Percentiles rank a stretch among this genome's conserved stretches.
phyloP scores from a whole-genome alignment of 2,329 filamentous ascomycete genomes.

The Aureobasidium sp. region DNA sequence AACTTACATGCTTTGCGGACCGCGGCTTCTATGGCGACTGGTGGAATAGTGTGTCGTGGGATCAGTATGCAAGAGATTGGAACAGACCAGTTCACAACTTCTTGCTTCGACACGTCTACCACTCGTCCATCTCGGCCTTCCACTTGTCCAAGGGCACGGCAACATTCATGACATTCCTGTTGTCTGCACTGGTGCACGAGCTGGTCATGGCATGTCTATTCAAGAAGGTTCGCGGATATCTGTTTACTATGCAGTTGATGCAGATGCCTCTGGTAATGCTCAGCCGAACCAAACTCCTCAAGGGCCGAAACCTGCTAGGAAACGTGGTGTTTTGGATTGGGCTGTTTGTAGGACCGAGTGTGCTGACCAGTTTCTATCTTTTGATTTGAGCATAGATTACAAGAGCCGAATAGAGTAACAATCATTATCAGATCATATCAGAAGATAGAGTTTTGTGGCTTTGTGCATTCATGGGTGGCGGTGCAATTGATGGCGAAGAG shows the following conservation, averaged over 20 bases:
- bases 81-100: constrained; percentile 86
- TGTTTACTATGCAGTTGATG: constrained; percentile 77
- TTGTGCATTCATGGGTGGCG: constrained; percentile 6
- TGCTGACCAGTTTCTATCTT: constrained; percentile 60
- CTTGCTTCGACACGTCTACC: constrained; percentile 81
- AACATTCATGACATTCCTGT: constrained; percentile 79
- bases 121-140: constrained; percentile 78
- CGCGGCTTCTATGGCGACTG: constrained; percentile 69
- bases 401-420: not conserved
- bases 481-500: not conserved
- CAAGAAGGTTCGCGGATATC: constrained; percentile 78
- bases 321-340: constrained; percentile 84
- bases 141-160: constrained; percentile 75
- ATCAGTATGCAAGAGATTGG: constrained; percentile 85
- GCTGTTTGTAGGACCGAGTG: constrained; percentile 79
- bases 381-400: constrained; percentile 39
- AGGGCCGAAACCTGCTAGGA: constrained; percentile 67
- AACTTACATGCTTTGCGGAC: constrained; percentile 81
- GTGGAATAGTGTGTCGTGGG: constrained; percentile 67
- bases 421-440: not conserved
- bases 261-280: constrained; percentile 77
- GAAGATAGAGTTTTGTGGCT: not conserved
- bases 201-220: constrained; percentile 85
- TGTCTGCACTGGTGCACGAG: constrained; percentile 78
- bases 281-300: constrained; percentile 72